A percentile compares a stretch with the other conserved stretches of the same genome.
Conservation (phyloP, 768 basidiomycete species). For the Suillus bovinus region DNA sequence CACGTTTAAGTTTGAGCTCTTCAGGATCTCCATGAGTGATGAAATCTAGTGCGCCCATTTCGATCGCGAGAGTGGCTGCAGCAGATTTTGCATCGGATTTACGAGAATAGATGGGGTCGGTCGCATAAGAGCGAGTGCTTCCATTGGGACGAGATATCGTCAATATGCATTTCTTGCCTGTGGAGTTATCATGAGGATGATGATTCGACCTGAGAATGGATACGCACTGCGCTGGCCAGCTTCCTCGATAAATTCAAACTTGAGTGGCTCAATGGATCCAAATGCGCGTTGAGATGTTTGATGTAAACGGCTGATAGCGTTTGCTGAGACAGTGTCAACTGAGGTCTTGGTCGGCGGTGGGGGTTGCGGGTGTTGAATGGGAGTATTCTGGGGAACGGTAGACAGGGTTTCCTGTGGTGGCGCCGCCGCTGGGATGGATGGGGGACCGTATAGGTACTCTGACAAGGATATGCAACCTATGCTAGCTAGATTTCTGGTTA, state of each 20-base stretch:
- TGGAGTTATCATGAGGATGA: slow-evolving; percentile 8
- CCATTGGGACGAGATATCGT: slow-evolving; percentile 61
- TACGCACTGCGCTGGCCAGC: slow-evolving; percentile 36
- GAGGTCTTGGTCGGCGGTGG: slow-evolving; percentile 5
- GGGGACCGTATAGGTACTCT: slow-evolving; percentile 23
- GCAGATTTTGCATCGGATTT: slow-evolving; percentile 55
- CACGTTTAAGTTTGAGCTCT: slow-evolving; percentile 35
- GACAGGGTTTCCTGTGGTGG: not conserved
- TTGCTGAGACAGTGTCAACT: slow-evolving; percentile 14
- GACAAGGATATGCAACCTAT: slow-evolving; percentile 32
- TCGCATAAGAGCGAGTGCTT: slow-evolving; percentile 51
- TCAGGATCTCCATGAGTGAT: slow-evolving; percentile 47
- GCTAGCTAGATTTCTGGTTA: slow-evolving; percentile 26
- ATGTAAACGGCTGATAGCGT: slow-evolving; percentile 39
- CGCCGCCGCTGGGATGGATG: not conserved
- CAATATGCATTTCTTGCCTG: slow-evolving; percentile 62
- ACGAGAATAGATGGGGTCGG: slow-evolving; percentile 42
- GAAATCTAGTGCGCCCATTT: slow-evolving; percentile 63
- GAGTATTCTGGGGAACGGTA: not conserved
- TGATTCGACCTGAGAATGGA: not conserved
- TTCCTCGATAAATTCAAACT: slow-evolving; percentile 50
- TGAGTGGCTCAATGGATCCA: slow-evolving; percentile 41
- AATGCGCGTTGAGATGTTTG: slow-evolving; percentile 43
- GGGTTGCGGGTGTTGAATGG: slow-evolving; percentile 8
- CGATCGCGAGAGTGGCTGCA: slow-evolving; percentile 54